A percentile compares a stretch with the other conserved stretches of the same genome.
phyloP scores from a whole-genome alignment of 2,329 filamentous ascomycete species.

The Sphaerostilbella broomeana region DNA sequence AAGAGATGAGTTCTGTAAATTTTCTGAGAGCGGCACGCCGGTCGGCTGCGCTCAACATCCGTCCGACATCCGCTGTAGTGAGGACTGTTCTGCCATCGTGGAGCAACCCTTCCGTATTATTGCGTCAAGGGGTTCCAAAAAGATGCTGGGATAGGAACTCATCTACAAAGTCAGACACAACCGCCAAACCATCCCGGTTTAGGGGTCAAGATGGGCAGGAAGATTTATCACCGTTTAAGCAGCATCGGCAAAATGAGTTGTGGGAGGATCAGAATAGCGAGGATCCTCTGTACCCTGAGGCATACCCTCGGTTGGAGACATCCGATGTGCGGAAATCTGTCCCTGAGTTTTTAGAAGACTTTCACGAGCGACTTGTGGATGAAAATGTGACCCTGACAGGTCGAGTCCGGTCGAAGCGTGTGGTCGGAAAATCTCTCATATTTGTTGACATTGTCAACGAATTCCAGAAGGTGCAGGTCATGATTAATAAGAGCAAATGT shows the following conservation, averaged over 20 bases:
- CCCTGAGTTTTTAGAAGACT: constrained; percentile 29
- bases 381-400: constrained; percentile 40
- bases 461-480: constrained; percentile 65
- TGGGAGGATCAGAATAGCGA: constrained; percentile 27
- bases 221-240: constrained; percentile 30
- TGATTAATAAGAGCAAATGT: constrained; percentile 59
- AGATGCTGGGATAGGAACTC: constrained; percentile 13
- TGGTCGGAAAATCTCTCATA: constrained; percentile 68
- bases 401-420: constrained; percentile 66
- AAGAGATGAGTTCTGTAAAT: constrained; percentile 31
- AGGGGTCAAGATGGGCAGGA: constrained; percentile 18
- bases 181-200: constrained; percentile 13
- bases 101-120: not conserved
- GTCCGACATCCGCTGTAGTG: constrained; percentile 6
- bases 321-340: constrained; percentile 24
- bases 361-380: constrained; percentile 20
- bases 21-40: constrained; percentile 31
- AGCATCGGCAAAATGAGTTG: constrained; percentile 28
- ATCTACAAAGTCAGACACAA: constrained; percentile 17
- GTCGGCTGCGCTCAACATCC: constrained; percentile 16
- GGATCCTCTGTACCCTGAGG: constrained; percentile 29
- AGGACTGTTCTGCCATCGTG: constrained; percentile 3
- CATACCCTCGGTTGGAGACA: constrained; percentile 31
- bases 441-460: constrained; percentile 78
- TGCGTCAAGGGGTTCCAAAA: not conserved